Conservation (phyloP, 176 grass and related monocot genomes). For the Zoysia pacifica region DNA sequence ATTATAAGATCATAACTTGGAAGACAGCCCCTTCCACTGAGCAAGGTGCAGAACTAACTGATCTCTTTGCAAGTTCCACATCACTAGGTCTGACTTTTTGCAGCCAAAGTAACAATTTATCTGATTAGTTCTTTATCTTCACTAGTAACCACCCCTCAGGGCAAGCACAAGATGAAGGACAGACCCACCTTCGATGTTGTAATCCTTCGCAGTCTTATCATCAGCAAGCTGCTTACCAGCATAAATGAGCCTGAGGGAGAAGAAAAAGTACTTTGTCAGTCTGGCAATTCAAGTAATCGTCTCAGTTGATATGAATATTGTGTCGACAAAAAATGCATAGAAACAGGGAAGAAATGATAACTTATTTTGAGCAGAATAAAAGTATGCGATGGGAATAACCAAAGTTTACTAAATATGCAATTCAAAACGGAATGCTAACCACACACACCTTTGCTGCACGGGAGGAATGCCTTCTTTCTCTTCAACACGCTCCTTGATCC, state of each 20-base stretch:
- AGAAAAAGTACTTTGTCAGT: background rate
- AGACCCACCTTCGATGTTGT: constrained; percentile 97
- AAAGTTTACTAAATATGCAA: background rate
- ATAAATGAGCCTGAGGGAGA: constrained; percentile 72
- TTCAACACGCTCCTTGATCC: constrained; percentile 95
- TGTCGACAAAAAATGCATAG: no score
- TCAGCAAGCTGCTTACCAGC: constrained; percentile 98
- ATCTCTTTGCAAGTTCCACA: constrained; percentile 44
- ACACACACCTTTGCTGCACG: constrained; percentile 76
- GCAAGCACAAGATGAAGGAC: constrained; percentile 98
- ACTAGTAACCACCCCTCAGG: constrained; percentile 79
- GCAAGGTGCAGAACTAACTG: constrained; percentile 39
- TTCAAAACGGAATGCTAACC: background rate
- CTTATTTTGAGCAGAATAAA: no score
- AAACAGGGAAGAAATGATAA: no score
- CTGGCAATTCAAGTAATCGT: no score
- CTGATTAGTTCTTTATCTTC: constrained; percentile 12
- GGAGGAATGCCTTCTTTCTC: constrained; percentile 98
- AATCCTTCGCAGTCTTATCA: constrained; percentile 98
- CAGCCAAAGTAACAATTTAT: constrained; percentile 9
- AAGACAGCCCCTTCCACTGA: constrained; percentile 57
- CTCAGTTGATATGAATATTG: no score
- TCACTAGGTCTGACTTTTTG: constrained; percentile 23
- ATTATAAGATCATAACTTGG: constrained; percentile 44
- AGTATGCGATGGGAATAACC: background rate